Evolutionary conservation across 1,139 yeast species (phyloP).

Genomic region (Taphrina communis): DNA sequence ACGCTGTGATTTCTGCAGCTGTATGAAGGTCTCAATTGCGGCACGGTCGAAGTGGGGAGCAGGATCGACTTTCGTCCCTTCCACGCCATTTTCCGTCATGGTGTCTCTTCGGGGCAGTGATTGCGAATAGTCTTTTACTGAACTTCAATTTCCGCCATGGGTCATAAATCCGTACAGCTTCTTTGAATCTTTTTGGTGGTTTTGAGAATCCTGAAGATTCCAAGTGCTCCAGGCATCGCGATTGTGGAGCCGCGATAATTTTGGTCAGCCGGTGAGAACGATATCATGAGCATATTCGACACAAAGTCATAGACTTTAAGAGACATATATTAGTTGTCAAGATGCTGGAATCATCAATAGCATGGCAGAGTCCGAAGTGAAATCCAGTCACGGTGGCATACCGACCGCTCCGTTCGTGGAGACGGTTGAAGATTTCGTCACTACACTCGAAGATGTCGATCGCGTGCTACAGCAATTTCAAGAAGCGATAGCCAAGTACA

Average conservation of each 20-base stretch:
- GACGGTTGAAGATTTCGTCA: slow-evolving; percentile 74
- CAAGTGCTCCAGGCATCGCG: too few relatives aligned
- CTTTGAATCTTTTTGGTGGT: too few relatives aligned
- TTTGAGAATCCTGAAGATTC: too few relatives aligned
- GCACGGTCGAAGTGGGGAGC: slow-evolving; percentile 18
- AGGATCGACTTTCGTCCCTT: background rate
- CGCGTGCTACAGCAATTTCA: slow-evolving; percentile 71
- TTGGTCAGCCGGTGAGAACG: slow-evolving; percentile 13
- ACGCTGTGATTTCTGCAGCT: slow-evolving; percentile 13
- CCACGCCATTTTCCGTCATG: background rate
- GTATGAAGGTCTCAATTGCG: slow-evolving; percentile 26
- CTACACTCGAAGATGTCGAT: slow-evolving; percentile 73
- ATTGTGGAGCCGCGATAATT: slow-evolving; percentile 1
- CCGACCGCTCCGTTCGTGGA: slow-evolving; percentile 96
- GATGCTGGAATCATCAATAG: background rate
- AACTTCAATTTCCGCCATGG: background rate
- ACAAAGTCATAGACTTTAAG: background rate
- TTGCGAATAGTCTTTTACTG: too few relatives aligned
- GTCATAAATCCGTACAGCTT: too few relatives aligned
- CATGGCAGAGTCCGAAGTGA: background rate
- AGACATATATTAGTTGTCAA: too few relatives aligned
- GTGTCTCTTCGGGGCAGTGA: background rate
- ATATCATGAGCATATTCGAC: slow-evolving; percentile 3
- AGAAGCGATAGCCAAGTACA: slow-evolving; percentile 65
- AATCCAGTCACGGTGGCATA: slow-evolving; percentile 65